These are phyloP conservation scores for Centrapalus pauciflorus DNA, from an alignment of 129 eudicot species.

Conservation along the genomic window DNA sequence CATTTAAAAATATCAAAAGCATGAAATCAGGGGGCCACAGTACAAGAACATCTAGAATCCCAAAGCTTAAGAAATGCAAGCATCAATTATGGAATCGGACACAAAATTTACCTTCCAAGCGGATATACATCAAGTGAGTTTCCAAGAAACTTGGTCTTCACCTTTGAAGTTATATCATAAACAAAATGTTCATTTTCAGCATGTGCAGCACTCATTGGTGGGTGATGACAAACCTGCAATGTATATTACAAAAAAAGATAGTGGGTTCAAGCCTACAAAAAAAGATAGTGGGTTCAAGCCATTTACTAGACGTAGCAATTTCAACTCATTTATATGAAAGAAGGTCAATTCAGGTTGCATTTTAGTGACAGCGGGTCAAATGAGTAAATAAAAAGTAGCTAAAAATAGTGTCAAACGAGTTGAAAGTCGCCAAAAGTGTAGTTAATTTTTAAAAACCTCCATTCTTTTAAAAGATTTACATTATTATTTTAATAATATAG, in stretches of 20 bases:
- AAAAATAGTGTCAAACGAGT: no score
- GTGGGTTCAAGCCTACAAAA: not conserved
- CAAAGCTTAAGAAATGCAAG: not conserved
- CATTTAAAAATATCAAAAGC: no score
- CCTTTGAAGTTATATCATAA: constrained; percentile 85
- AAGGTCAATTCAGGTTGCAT: no score
- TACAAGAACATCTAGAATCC: not conserved
- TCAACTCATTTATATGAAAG: no score
- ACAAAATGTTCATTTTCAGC: constrained; percentile 90
- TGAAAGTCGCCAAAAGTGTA: no score
- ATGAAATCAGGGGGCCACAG: not conserved
- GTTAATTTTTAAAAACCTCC: no score
- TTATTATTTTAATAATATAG: no score
- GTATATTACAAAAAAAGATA: not conserved
- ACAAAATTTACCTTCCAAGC: constrained; percentile 66
- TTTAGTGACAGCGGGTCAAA: no score
- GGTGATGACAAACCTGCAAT: constrained; percentile 88
- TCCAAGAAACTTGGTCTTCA: constrained; percentile 90
- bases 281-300: no score
- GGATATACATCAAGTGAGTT: constrained; percentile 92
- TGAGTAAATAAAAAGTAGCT: no score
- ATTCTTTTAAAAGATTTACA: no score
- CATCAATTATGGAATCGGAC: not conserved
- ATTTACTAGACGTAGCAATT: no score
- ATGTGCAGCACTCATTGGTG: constrained; percentile 96